Conservation (phyloP, 2,329 filamentous ascomycete species). For the Bimuria novae-zelandiae region DNA sequence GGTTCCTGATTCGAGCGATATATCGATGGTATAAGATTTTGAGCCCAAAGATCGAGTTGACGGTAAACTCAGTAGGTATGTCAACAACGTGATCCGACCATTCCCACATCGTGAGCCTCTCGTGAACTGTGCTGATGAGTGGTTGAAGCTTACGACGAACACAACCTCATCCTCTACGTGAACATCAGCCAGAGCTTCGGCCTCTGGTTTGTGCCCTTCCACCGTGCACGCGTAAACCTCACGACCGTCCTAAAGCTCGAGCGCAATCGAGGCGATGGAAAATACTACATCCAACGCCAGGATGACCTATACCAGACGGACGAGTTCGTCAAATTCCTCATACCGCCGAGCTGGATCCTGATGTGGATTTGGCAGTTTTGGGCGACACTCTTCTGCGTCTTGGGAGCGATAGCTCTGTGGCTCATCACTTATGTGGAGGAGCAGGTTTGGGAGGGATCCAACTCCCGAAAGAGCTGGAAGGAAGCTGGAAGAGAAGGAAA, state of each 20-base stretch:
- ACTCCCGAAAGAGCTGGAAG: conserved; percentile 5
- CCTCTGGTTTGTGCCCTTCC: conserved; percentile 77
- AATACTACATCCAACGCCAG: conserved; percentile 75
- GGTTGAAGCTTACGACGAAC: conserved; percentile 67
- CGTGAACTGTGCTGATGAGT: conserved; percentile 4
- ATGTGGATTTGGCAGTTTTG: conserved; percentile 68
- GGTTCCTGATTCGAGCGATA: conserved; percentile 69
- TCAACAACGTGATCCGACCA: no score
- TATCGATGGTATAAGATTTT: conserved; percentile 79
- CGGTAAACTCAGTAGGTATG: conserved; percentile 64
- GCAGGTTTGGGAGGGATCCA: conserved; percentile 11
- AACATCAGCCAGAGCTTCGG: conserved; percentile 75
- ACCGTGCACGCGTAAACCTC: conserved; percentile 69
- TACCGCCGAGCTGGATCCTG: conserved; percentile 61
- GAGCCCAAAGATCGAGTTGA: conserved; percentile 71
- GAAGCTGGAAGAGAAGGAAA: not conserved
- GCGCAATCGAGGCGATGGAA: conserved; percentile 47
- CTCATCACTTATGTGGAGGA: conserved; percentile 59
- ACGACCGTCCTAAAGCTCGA: conserved; percentile 70
- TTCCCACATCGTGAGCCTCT: not conserved
- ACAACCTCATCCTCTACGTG: conserved; percentile 71
- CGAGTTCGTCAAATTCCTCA: conserved; percentile 74
- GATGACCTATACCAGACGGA: conserved; percentile 81
- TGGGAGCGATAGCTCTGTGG: conserved; percentile 59
- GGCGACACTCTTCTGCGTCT: conserved; percentile 66